A percentile compares a stretch with the other conserved stretches of the same genome.
Evolutionary conservation across 495 filamentous ascomycete species (phyloP).

Genomic region (Parmelia sp.): DNA sequence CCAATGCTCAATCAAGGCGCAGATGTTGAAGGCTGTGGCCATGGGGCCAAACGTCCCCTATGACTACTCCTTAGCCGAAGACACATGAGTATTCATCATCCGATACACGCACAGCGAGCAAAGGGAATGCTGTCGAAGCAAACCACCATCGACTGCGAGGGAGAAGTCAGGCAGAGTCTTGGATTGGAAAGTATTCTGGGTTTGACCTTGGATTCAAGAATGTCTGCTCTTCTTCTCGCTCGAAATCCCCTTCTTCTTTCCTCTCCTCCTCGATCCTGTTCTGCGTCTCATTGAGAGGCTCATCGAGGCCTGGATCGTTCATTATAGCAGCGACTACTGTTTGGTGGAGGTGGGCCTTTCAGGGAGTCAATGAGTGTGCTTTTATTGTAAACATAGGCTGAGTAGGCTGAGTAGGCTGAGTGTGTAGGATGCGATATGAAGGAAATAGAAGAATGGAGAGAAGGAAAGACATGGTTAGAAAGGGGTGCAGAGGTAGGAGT

Average conservation of each 20-base stretch:
- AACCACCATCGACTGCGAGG: conserved; percentile 73
- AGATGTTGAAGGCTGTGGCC: conserved; percentile 74
- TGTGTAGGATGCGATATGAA: neutral
- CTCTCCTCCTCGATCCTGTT: conserved; percentile 39
- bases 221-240: conserved; percentile 33
- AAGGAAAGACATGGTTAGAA: too few relatives aligned
- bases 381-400: neutral
- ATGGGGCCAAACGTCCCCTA: conserved; percentile 76
- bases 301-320: conserved; percentile 56
- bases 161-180: conserved; percentile 19
- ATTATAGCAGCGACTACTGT: conserved; percentile 30
- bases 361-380: neutral
- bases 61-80: neutral
- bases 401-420: neutral
- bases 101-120: conserved; percentile 52
- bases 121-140: conserved; percentile 71
- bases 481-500: too few relatives aligned
- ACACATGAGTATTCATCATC: neutral
- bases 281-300: conserved; percentile 46
- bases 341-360: neutral
- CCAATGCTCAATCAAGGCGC: conserved; percentile 69
- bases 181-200: neutral
- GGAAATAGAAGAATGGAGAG: neutral
- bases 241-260: conserved; percentile 25
- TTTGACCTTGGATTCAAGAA: conserved; percentile 51